Base-by-base conservation (phyloP, 2,329 filamentous ascomycete species). In the Apiospora aurea region DNA sequence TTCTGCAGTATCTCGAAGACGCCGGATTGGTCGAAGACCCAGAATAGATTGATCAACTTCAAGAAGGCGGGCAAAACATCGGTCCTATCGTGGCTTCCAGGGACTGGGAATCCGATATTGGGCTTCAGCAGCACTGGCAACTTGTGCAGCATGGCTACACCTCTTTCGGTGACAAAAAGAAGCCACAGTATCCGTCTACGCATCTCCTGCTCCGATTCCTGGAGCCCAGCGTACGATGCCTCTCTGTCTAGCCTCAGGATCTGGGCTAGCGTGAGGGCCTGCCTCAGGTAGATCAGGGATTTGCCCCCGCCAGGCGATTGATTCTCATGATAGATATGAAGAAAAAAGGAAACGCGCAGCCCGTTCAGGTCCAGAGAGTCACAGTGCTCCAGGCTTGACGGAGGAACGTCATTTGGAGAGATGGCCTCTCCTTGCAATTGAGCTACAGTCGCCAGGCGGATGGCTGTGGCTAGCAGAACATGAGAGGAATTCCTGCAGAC, bases 261-360 rank as follows among this genome's bases (percentile, higher is more conserved):
- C 73, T 88, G 86, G 1, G 86, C 86, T 29, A 86, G 79, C 0
- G 86, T 86, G n/a, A 88, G 85, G 7, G 86, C 85, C 72, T 88
- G 86, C 7, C 86, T 81, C 8, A 88, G 75, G 73, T 85, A 86
- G 11, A 88, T 75, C 8, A 87, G 77, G 2, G 86, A 87, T 69
- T 84, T 83, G 1, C 80, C 81, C 0, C 85, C 85, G 3, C 86
- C 86, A 0, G 85, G 80, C 13, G 80, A 74, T 71, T 83, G 81
- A 70, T 88, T 87, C 75, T 88, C 86, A 73, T 87, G 82, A 70
- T 86, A 87, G 14, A 87, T 83, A 74, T 88, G 86, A 24, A 88
- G 77, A 67, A 87, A 88, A 74, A 88, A 88, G 0, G 85, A 84
- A 1, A 83, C 84, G 5, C 85, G 81, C 4, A 88, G 74, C 46